Conservation (phyloP, 805 yeast genomes). For the Saccharomyces jurei region DNA sequence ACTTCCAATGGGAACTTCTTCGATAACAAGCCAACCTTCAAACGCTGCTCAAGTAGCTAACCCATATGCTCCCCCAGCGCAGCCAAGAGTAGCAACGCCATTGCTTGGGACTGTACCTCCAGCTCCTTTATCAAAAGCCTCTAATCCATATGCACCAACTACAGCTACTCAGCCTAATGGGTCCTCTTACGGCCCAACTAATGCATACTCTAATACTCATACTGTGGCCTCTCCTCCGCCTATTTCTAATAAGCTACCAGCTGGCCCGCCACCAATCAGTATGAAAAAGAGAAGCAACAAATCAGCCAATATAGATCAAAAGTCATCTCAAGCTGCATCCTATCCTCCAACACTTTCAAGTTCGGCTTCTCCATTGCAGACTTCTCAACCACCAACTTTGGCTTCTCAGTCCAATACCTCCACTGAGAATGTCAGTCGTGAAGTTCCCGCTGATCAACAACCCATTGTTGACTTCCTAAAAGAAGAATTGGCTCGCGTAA, state of each 20-base stretch:
- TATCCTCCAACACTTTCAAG: conserved; percentile 19
- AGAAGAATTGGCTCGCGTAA: conserved; percentile 48
- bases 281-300: conserved; percentile 17
- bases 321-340: conserved; percentile 3
- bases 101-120: background rate
- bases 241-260: conserved; percentile 16
- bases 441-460: conserved; percentile 49
- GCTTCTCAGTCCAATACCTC: conserved; percentile 8
- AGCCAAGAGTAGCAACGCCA: conserved; percentile 19
- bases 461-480: conserved; percentile 54
- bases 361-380: conserved; percentile 16
- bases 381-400: conserved; percentile 21
- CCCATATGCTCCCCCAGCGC: conserved; percentile 34
- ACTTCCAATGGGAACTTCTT: background rate
- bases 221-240: conserved; percentile 6
- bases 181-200: background rate
- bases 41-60: conserved; percentile 12
- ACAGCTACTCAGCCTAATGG: conserved; percentile 4
- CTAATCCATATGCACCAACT: conserved; percentile 33
- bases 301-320: conserved; percentile 8
- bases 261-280: conserved; percentile 30
- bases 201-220: background rate
- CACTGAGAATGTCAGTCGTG: conserved; percentile 25
- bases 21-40: background rate
- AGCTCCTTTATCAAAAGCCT: conserved; percentile 1